phyloP scores from a whole-genome alignment of 2,329 filamentous ascomycete species.

The Chrysoporthe deuterocubensis region DNA sequence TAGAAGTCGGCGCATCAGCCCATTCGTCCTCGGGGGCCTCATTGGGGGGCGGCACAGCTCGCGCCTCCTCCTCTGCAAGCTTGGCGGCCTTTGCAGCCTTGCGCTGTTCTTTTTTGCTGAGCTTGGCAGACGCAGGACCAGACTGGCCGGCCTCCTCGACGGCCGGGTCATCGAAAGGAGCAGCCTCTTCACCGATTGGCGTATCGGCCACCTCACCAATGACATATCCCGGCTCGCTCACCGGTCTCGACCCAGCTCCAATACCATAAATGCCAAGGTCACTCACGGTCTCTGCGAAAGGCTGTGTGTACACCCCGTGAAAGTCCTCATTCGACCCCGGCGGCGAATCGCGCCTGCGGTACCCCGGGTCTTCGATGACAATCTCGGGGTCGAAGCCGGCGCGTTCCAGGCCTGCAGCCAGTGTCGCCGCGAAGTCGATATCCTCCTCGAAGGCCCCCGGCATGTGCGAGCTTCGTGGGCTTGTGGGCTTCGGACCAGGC shows the following conservation, averaged over 20 bases:
- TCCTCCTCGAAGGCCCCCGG: slow-evolving; percentile 71
- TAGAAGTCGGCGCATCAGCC: slow-evolving; percentile 36
- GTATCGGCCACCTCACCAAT: slow-evolving; percentile 52
- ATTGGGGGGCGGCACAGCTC: slow-evolving; percentile 1
- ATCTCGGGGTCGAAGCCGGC: slow-evolving; percentile 73
- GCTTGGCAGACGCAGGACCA: slow-evolving; percentile 34
- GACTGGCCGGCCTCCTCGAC: slow-evolving; percentile 31
- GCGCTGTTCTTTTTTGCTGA: slow-evolving; percentile 55
- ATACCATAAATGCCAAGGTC: slow-evolving; percentile 45
- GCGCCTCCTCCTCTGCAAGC: slow-evolving; percentile 33
- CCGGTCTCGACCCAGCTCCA: slow-evolving; percentile 35
- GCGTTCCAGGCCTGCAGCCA: slow-evolving; percentile 71
- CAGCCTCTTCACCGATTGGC: slow-evolving; percentile 41
- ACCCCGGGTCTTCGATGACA: slow-evolving; percentile 68
- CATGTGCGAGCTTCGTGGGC: slow-evolving; percentile 53
- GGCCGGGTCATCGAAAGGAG: slow-evolving; percentile 28
- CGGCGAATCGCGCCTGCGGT: slow-evolving; percentile 66
- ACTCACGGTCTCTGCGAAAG: slow-evolving; percentile 53
- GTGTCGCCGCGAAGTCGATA: slow-evolving; percentile 69
- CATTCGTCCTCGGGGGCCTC: slow-evolving; percentile 32
- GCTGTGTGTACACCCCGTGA: slow-evolving; percentile 47
- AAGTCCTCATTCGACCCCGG: slow-evolving; percentile 58
- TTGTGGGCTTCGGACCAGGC: slow-evolving; percentile 61
- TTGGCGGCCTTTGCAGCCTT: slow-evolving; percentile 42
- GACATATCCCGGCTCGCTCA: slow-evolving; percentile 48